Base-by-base conservation (phyloP, 2,329 filamentous ascomycete species). In the Didymella segeticola region DNA sequence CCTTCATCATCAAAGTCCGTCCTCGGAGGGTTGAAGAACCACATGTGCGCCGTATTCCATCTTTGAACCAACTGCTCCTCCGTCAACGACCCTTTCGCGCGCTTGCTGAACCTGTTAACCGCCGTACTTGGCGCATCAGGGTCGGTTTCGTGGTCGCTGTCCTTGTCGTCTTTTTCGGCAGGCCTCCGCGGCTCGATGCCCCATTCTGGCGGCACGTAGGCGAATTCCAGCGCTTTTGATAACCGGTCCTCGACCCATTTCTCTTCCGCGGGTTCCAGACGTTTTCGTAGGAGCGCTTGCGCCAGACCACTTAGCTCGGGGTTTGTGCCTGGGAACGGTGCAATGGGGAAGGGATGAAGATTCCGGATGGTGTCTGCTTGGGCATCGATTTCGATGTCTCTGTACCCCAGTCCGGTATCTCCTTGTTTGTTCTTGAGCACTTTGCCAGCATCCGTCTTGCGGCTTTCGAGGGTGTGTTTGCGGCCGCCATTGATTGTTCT, bases 171-270 rank as follows among this genome's bases (percentile, higher is more conserved):
- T 4, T 62, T 55, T 22, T 43, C 56, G 12, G 47, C 42, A 10
- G 58, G 19, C 36, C 61, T 65, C 9, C 53, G 57, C 1, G 63
- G 54, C 34, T 68, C 63, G 20, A 73, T 60, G 1, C 55, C 63
- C 68, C 66, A 73, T 11, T 72, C 68, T 11, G 51, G 45, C 3
- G 69, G 67, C 26, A 72, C 64, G 20, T 65, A 48, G n/a, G 63
- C 64, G 43, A 72, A 73, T 30, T 69, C 66, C 2, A 57, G 49
- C 5, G 69, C 69, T 47, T 67, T 71, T 4, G 52, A 47, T 1
- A 73, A 39, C 8, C 67, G 60, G 5, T 66, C 63, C n/a, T 64
- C 61, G 8, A 71, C 60, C 69, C 68, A 73, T 7, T 63, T 62
- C 22, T 71, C 64, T 26, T 71, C 69, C 15, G 60, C 58, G 3